Base-by-base conservation (phyloP, 2,329 filamentous ascomycete genomes). In the Hypoxylon sp. region DNA sequence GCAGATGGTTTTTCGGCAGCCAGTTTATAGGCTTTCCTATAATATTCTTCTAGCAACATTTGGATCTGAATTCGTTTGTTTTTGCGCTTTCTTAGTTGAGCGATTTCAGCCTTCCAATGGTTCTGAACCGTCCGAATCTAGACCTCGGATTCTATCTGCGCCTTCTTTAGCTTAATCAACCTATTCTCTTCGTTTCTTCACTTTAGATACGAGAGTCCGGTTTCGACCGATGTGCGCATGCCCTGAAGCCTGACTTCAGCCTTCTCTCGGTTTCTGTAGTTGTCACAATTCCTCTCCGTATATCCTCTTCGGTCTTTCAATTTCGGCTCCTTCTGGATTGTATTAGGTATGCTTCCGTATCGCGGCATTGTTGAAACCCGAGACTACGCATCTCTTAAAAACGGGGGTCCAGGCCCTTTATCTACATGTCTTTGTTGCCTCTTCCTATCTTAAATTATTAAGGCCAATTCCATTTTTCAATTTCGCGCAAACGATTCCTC, bases 391-490 rank as follows among this genome's bases (percentile, higher is more conserved):
- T 52, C 8, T 51, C 17, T 42, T 51, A 13, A 4, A 17, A 35
- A 48, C 11, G 61, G 33, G 42, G 14, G 31, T 13, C 26, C 26
- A n/a, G 42, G 22, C 50, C 61, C 52, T 67, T 67, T 65, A 70
- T 67, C 9, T 62, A 17, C 3, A 53, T 10, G 19, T 47, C 47
- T 67, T 61, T 67, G 14, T 50, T 53, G 22, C 37, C 35, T 59
- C 37, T 35, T 9, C 48, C 31, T 11, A 33, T 19, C 13, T 54
- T n/a, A 5, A 64, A 29, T 6, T 59, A 24, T 42, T 62, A 51
- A 11, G 13, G 24, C 29, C 58, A 11, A 14, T 61, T 59, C 55
- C 24, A n/a, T 31, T 19, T 17, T 39, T 50, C 19, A 3, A 42
- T 44, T 63, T 66, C 59, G 59, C 58, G 42, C 3, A 39, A 19